phyloP scores from a whole-genome alignment of 176 grass and related monocot genomes.

The Olyra latifolia region DNA sequence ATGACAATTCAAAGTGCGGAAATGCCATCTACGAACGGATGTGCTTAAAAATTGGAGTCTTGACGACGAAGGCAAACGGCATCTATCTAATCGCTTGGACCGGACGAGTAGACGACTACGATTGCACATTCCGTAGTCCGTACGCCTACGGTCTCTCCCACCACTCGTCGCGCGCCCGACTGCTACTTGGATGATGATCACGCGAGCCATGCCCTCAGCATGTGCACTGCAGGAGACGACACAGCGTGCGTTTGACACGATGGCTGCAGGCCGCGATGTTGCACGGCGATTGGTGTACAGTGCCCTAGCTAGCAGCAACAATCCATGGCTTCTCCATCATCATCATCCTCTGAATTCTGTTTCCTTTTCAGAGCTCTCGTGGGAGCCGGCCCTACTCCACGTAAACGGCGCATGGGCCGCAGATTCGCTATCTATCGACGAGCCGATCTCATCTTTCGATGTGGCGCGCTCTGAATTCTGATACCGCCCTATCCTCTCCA shows the following conservation, averaged over 20 bases:
- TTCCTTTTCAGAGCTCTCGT: neutral
- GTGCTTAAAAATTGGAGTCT: too few species aligned
- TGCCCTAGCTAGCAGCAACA: neutral
- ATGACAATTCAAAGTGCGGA: too few species aligned
- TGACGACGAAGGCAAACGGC: too few species aligned
- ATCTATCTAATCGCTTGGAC: neutral
- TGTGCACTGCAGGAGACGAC: neutral
- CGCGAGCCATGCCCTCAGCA: neutral
- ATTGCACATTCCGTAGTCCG: neutral
- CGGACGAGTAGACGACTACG: neutral
- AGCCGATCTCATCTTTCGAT: neutral
- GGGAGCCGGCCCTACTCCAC: neutral
- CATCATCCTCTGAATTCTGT: too few species aligned
- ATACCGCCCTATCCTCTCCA: neutral
- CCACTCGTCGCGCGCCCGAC: neutral
- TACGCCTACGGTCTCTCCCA: neutral
- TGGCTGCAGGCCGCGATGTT: neutral
- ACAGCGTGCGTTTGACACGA: neutral
- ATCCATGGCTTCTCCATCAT: neutral
- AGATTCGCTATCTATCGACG: neutral
- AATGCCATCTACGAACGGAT: too few species aligned
- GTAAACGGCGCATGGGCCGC: conserved; percentile 11
- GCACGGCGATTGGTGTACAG: neutral
- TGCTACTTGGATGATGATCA: neutral
- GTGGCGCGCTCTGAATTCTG: neutral